phyloP scores from a whole-genome alignment of 1,284 basidiomycete genomes.

The Rhodofomes roseus region DNA sequence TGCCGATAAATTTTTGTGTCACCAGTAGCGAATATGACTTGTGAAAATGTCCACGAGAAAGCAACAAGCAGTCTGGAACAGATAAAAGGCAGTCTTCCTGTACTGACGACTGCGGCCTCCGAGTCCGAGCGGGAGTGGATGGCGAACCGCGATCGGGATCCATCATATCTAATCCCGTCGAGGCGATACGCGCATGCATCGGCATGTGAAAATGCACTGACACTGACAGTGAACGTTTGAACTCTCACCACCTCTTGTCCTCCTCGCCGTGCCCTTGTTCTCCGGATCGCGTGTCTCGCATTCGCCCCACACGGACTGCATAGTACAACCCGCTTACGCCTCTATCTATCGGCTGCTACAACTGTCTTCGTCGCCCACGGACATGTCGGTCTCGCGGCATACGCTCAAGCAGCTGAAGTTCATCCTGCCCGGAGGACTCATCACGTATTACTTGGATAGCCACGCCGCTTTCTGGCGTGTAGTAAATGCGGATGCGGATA shows the following conservation, averaged over 20 bases:
- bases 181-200: not conserved
- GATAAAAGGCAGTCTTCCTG: too few species aligned
- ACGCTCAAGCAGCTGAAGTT: slow-evolving; percentile 67
- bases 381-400: slow-evolving; percentile 37
- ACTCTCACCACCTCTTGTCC: not conserved
- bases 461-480: slow-evolving; percentile 45
- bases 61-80: too few species aligned
- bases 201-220: not conserved
- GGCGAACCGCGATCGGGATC: not conserved
- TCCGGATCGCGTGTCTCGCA: not conserved
- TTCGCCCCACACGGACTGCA: not conserved
- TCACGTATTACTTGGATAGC: slow-evolving; percentile 60
- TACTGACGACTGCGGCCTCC: not conserved
- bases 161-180: not conserved
- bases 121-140: not conserved
- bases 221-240: not conserved
- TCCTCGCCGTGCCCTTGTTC: not conserved
- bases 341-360: too few species aligned
- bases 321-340: not conserved
- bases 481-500: slow-evolving; percentile 26
- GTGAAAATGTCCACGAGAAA: too few species aligned
- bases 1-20: too few species aligned
- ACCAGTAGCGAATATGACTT: too few species aligned
- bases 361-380: not conserved
- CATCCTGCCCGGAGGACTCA: slow-evolving; percentile 58